Conservation (phyloP, 331 rosid species). For the Acacia pycnantha region DNA sequence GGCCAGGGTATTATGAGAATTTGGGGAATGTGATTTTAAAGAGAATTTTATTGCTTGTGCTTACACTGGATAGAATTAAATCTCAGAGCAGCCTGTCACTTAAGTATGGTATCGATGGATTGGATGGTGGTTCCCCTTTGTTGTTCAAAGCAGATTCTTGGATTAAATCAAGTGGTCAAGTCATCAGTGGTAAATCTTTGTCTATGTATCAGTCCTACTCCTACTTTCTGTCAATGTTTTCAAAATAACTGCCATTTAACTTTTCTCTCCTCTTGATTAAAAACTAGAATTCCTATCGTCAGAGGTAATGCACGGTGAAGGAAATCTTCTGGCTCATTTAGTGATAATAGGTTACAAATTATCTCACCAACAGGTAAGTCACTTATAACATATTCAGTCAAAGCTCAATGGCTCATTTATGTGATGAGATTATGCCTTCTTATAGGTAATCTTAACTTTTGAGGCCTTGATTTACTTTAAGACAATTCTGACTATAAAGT, state of each 20-base stretch:
- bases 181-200: conserved; percentile 60
- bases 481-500: not conserved
- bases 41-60: conserved; percentile 75
- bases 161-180: conserved; percentile 76
- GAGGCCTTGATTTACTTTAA: not conserved
- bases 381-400: conserved; percentile 21
- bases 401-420: conserved; percentile 22
- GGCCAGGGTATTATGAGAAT: conserved; percentile 90
- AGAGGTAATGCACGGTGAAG: conserved; percentile 94
- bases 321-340: conserved; percentile 81
- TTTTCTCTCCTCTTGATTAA: conserved; percentile 42
- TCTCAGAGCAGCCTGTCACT: conserved; percentile 76
- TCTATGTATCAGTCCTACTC: conserved; percentile 14
- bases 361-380: conserved; percentile 74
- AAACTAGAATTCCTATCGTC: conserved; percentile 79
- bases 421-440: not conserved
- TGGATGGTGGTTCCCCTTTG: conserved; percentile 96
- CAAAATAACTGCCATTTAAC: conserved; percentile 32
- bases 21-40: conserved; percentile 80
- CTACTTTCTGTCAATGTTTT: conserved; percentile 16
- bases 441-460: not conserved
- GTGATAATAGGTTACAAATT: conserved; percentile 74
- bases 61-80: conserved; percentile 82
- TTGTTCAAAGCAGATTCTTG: conserved; percentile 58
- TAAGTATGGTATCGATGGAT: conserved; percentile 88